These are phyloP conservation scores for Colletotrichum trifolii DNA, from an alignment of 2,329 filamentous ascomycete species.

Conservation along the genomic window DNA sequence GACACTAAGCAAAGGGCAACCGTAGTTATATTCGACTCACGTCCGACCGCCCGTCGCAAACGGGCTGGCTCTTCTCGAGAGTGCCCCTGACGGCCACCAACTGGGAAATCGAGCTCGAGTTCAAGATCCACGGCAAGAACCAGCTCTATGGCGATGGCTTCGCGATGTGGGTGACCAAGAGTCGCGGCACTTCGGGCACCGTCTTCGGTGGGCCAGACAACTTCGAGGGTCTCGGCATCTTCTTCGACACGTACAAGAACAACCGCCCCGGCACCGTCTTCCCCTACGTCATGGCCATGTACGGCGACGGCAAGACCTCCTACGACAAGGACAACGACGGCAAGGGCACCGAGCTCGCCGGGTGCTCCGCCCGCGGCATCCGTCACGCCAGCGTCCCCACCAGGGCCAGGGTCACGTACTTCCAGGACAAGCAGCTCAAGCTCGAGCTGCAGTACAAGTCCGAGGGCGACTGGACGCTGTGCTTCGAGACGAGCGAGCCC, in stretches of 20 bases:
- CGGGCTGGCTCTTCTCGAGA: conserved; percentile 92
- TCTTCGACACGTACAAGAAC: conserved; percentile 99
- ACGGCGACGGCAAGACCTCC: conserved; percentile 86
- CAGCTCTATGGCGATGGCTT: conserved; percentile 96
- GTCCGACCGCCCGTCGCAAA: conserved; percentile 88
- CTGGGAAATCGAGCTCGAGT: conserved; percentile 98
- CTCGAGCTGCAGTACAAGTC: conserved; percentile 95
- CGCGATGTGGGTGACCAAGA: conserved; percentile 97
- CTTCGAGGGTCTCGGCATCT: conserved; percentile 94
- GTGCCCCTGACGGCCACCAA: conserved; percentile 97
- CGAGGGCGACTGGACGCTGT: conserved; percentile 87
- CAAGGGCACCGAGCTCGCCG: conserved; percentile 91
- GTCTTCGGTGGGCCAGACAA: conserved; percentile 91
- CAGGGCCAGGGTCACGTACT: conserved; percentile 91
- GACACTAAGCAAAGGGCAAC: conserved; percentile 40
- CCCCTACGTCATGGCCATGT: conserved; percentile 98
- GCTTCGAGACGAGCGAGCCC: conserved; percentile 80
- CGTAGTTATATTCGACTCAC: conserved; percentile 90
- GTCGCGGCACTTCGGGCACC: conserved; percentile 81
- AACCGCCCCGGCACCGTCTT: conserved; percentile 95
- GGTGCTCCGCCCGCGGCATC: conserved; percentile 93
- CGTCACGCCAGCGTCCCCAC: conserved; percentile 83
- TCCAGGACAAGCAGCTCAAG: conserved; percentile 92
- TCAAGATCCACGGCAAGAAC: conserved; percentile 89
- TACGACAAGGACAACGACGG: conserved; percentile 97